Conservation (phyloP, 2,329 filamentous ascomycete species). For the Hypomyces rosellus region DNA sequence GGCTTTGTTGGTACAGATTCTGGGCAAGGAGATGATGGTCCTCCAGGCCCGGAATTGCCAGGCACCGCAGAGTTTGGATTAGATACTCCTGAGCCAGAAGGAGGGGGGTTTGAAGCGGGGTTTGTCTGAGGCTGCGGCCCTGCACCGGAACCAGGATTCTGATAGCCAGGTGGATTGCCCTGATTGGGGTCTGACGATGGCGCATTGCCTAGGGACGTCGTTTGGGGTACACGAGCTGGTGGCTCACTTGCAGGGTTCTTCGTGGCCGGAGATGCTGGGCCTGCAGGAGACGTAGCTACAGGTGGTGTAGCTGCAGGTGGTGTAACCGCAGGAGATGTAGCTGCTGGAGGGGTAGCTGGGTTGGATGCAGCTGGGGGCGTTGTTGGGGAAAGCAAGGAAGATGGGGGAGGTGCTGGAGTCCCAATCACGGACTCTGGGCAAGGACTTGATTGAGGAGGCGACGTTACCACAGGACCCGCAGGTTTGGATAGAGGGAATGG, state of each 20-base stretch:
- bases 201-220: too few relatives aligned
- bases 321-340: too few relatives aligned
- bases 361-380: too few relatives aligned
- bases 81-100: too few relatives aligned
- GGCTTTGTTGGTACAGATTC: background rate
- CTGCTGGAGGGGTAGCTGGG: too few relatives aligned
- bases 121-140: constrained; percentile 2
- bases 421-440: too few relatives aligned
- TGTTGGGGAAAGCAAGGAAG: too few relatives aligned
- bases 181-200: too few relatives aligned
- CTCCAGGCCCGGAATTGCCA: background rate
- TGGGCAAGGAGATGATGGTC: background rate
- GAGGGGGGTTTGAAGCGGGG: background rate
- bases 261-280: background rate
- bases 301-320: background rate
- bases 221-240: too few relatives aligned
- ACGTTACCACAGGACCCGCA: background rate
- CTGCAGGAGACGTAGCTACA: background rate
- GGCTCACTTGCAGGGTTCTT: background rate
- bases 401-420: too few relatives aligned
- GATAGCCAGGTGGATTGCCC: background rate
- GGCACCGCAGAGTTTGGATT: too few relatives aligned
- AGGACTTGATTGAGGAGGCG: too few relatives aligned
- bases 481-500: background rate
- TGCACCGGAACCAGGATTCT: background rate